These are phyloP conservation scores for Syncephalastrum monosporum DNA, from an alignment of 371 early-diverging fungal species.

Conservation along the genomic window DNA sequence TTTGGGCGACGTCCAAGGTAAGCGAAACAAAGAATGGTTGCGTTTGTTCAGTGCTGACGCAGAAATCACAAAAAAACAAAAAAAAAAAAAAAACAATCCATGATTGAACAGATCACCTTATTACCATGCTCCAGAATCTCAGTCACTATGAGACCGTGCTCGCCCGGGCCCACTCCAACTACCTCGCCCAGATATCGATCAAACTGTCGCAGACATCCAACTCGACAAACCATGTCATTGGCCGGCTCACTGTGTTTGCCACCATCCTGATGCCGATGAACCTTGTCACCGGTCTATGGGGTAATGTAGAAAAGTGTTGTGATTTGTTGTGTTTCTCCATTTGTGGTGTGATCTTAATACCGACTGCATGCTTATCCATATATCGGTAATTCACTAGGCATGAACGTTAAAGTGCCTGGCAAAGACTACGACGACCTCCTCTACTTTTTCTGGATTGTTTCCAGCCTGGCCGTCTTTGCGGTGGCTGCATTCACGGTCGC, in stretches of 20 bases:
- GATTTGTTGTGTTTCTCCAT: constrained; percentile 1
- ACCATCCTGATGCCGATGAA: constrained; percentile 90
- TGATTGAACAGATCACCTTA: constrained; percentile 73
- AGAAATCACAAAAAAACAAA: constrained; percentile 8
- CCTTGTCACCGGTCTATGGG: constrained; percentile 77
- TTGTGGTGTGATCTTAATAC: not conserved
- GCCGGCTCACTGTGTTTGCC: constrained; percentile 87
- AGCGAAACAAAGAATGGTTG: not conserved
- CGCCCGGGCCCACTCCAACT: constrained; percentile 88
- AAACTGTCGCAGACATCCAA: constrained; percentile 92
- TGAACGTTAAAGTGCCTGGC: constrained; percentile 80
- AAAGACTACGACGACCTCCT: constrained; percentile 50
- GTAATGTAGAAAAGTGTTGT: constrained; percentile 13
- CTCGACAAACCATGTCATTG: constrained; percentile 85
- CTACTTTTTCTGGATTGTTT: constrained; percentile 45
- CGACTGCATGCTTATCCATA: not conserved
- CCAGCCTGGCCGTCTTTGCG: constrained; percentile 36
- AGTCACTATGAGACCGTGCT: constrained; percentile 89
- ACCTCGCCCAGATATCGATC: constrained; percentile 92
- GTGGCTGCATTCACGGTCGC: constrained; percentile 35
- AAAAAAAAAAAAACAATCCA: no score
- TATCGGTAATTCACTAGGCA: constrained; percentile 34
- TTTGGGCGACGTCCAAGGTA: constrained; percentile 89
- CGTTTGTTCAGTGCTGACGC: constrained; percentile 2
- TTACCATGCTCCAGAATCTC: constrained; percentile 91